Conservation (phyloP, 2,329 filamentous ascomycete species). For the Thelonectria discophora region DNA sequence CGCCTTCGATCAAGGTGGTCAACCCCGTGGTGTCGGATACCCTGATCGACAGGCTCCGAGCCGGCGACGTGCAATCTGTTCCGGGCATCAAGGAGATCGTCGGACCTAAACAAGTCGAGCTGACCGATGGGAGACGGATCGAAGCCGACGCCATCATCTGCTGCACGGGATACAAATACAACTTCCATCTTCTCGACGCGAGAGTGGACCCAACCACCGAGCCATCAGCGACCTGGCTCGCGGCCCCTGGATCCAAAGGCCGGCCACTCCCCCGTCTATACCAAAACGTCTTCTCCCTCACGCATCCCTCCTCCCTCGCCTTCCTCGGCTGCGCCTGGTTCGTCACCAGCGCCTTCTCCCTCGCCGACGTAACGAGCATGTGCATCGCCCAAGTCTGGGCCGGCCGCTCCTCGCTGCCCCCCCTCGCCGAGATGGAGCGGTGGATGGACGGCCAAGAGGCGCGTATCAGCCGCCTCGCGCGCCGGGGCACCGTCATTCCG, state of each 20-base stretch:
- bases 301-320: constrained; percentile 53
- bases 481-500: constrained; percentile 36
- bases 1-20: constrained; percentile 40
- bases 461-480: constrained; percentile 32
- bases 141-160: constrained; percentile 48
- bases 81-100: constrained; percentile 40
- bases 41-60: constrained; percentile 47
- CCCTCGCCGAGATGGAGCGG: constrained; percentile 45
- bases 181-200: constrained; percentile 42
- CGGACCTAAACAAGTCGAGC: constrained; percentile 39
- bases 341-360: constrained; percentile 37
- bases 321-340: constrained; percentile 44
- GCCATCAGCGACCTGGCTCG: constrained; percentile 26
- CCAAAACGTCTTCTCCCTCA: constrained; percentile 54
- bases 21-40: constrained; percentile 43
- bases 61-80: constrained; percentile 48
- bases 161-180: constrained; percentile 50
- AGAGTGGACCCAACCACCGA: constrained; percentile 29
- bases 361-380: constrained; percentile 46
- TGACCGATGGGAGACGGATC: constrained; percentile 44
- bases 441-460: constrained; percentile 35
- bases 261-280: constrained; percentile 50
- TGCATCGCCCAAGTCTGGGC: constrained; percentile 42
- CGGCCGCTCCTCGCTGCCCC: constrained; percentile 44
- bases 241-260: constrained; percentile 35